phyloP scores from a whole-genome alignment of 2,329 filamentous ascomycete species.

The Fusarium bactridioides region DNA sequence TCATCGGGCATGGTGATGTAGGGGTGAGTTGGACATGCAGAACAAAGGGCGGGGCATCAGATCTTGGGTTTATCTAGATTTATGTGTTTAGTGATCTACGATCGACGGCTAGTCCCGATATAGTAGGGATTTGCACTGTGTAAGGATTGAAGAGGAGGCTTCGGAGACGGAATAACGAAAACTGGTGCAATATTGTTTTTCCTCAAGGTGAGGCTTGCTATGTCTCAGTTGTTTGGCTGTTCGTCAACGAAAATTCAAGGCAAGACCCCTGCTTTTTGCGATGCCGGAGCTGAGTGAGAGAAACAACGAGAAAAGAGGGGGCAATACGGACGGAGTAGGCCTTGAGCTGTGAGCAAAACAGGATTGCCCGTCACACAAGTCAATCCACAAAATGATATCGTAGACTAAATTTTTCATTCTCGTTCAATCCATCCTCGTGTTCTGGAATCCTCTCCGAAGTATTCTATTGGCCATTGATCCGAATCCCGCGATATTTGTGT shows the following conservation, averaged over 20 bases:
- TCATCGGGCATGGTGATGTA: constrained; percentile 14
- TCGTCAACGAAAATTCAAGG: neutral
- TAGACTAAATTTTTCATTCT: neutral
- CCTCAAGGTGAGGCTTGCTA: neutral
- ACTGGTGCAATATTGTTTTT: constrained; percentile 14
- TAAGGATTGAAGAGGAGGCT: neutral
- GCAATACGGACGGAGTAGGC: neutral
- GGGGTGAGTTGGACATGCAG: neutral
- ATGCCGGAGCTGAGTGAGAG: neutral
- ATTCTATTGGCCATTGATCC: accelerated
- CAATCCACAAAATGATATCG: neutral
- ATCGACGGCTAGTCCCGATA: neutral
- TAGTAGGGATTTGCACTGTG: neutral
- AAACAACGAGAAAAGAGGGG: neutral
- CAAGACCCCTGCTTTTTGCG: neutral
- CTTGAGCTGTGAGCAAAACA: neutral
- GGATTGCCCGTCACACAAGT: neutral
- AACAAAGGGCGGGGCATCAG: neutral
- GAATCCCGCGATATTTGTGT: neutral
- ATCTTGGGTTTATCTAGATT: neutral
- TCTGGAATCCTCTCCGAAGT: neutral
- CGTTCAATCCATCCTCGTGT: neutral
- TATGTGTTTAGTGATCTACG: constrained; percentile 3
- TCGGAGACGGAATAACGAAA: neutral
- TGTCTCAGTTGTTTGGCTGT: constrained; percentile 3